Evolutionary conservation across 2,329 filamentous ascomycete genomes (phyloP), one percentile per base, ranked within the genome.

Genomic region (Sporothrix mexicana): DNA sequence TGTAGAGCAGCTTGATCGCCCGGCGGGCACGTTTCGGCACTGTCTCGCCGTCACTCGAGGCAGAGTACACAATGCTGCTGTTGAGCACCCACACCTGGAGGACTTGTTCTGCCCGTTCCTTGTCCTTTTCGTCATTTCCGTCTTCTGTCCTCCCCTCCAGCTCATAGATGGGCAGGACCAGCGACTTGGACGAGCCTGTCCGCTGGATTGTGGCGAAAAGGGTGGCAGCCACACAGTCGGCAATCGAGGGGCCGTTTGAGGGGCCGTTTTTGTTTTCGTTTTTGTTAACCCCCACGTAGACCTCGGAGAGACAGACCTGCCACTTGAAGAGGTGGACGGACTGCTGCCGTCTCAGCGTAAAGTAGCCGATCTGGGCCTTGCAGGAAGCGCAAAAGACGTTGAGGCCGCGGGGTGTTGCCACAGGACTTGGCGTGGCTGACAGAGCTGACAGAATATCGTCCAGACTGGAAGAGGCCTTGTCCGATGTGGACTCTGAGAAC

Each of bases 1-100:
- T 83, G 76, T 85, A 90, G 1, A 90, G 80, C 15, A 89, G 79
- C 76, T 89, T 90, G 75, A 88, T 82, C 0, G 87, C 87, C 79
- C 76, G 62, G 82, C 73, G 0, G 78, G 77, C 68, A 75, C 30
- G 5, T 36, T 23, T 13, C 8, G n/a, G 0, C 49, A 5, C 15
- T n/a, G 12, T 36, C 15, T 25, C 1, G 5, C 49, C 59, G 72
- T 62, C 75, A 72, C 77, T 1, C 82, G 47, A 85, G 0, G 86
- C 85, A 0, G 87, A 81, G 75, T 87, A 89, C 3, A 82, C 79
- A 36, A 90, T 85, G 76, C 84, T 84, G n/a, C 82, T 80, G 75
- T 89, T 90, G 45, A 90, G 81, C 1, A 88, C 83, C 87, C 87
- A 89, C 3, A 88, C 79, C 51, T 87, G 82, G 4, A 88, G 79